Evolutionary conservation across 306 rosid species (phyloP).

Genomic region (Herpetospermum pedunculosum): DNA sequence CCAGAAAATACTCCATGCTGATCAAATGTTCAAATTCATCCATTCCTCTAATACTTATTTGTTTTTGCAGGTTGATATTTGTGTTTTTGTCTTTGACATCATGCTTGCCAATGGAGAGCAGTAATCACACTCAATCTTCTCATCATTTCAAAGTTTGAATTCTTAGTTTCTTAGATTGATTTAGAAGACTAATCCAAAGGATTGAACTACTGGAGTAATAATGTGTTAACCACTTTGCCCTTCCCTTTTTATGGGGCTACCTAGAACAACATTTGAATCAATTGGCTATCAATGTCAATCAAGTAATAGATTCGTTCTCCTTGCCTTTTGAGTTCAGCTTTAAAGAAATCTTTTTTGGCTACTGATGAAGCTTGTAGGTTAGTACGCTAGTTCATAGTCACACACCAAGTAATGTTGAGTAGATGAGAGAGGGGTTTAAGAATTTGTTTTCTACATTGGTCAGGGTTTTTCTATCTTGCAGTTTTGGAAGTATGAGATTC

Average conservation of each 20-base stretch:
- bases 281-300: neutral
- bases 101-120: constrained; percentile 75
- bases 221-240: neutral
- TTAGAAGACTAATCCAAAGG: neutral
- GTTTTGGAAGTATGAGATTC: too few relatives aligned
- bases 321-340: neutral
- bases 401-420: neutral
- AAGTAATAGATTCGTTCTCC: neutral
- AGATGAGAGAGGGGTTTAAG: too few relatives aligned
- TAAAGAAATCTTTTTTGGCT: neutral
- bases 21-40: neutral
- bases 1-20: neutral
- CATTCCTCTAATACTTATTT: neutral
- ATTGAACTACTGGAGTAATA: neutral
- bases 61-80: constrained; percentile 64
- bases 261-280: neutral
- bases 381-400: neutral
- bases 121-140: constrained; percentile 31
- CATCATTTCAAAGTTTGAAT: neutral
- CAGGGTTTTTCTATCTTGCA: too few relatives aligned
- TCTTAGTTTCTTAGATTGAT: neutral
- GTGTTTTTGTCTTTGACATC: constrained; percentile 76
- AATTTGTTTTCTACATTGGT: too few relatives aligned
- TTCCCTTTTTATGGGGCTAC: too few relatives aligned
- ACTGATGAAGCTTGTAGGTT: neutral